These are phyloP conservation scores for Ogataea pignaliae DNA, from an alignment of 805 yeast species.

Conservation along the genomic window DNA sequence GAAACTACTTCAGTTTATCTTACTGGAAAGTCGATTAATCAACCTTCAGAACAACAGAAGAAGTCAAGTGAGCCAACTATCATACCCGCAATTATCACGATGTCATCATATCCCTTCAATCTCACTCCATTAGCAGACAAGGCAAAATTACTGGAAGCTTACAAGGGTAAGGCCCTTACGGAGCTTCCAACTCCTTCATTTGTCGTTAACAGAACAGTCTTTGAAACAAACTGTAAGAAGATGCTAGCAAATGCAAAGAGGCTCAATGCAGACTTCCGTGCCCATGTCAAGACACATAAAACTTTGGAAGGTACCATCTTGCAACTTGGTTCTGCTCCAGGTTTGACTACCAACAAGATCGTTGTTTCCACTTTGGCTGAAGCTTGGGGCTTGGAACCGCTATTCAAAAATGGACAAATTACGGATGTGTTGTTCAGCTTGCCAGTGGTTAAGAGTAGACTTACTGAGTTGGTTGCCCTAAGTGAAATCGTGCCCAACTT, in stretches of 20 bases:
- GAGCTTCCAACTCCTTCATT: slow-evolving; percentile 56
- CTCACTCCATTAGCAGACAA: slow-evolving; percentile 23
- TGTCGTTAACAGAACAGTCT: slow-evolving; percentile 39
- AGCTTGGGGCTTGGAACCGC: slow-evolving; percentile 46
- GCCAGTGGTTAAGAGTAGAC: slow-evolving; percentile 47
- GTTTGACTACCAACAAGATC: slow-evolving; percentile 40
- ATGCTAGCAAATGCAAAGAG: slow-evolving; percentile 45
- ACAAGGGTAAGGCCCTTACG: slow-evolving; percentile 38
- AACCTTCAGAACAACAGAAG: no score
- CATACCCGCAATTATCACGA: no score
- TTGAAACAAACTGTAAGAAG: slow-evolving; percentile 40
- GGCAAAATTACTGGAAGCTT: slow-evolving; percentile 18
- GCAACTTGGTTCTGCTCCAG: slow-evolving; percentile 45
- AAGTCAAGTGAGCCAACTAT: no score
- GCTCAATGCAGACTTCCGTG: slow-evolving; percentile 46
- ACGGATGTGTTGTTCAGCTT: slow-evolving; percentile 55
- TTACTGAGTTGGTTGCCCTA: slow-evolving; percentile 44
- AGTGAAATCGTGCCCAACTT: slow-evolving; percentile 38
- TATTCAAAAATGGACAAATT: slow-evolving; percentile 27
- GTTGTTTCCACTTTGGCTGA: slow-evolving; percentile 70
- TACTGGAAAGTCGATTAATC: no score
- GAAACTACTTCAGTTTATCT: no score
- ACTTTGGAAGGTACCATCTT: slow-evolving; percentile 52
- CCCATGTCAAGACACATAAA: slow-evolving; percentile 76
- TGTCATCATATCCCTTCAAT: slow-evolving; percentile 11